Percentiles rank a stretch among this genome's conserved stretches.
These are phyloP conservation scores for Phaseolus coccineus DNA, from an alignment of 331 rosid species.

Conservation along the genomic window DNA sequence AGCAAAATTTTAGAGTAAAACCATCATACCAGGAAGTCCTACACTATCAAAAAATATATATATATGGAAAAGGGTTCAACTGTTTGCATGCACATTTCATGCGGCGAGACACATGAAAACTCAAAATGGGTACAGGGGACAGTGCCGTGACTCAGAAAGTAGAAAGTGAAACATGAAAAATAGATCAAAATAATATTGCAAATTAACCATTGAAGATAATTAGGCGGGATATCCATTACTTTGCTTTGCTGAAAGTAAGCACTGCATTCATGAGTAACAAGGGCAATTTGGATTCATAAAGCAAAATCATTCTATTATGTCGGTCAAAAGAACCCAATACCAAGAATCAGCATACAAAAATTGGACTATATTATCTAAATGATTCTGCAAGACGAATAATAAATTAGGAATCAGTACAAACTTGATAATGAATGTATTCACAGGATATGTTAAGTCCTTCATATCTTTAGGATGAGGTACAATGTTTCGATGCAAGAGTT, in stretches of 20 bases:
- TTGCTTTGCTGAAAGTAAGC: constrained; percentile 2
- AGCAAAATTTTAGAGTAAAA: constrained; percentile 44
- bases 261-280: background rate
- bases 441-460: constrained; percentile 39
- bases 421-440: constrained; percentile 58
- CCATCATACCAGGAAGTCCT: constrained; percentile 24
- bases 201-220: constrained; percentile 9
- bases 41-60: background rate
- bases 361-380: constrained; percentile 17
- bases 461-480: constrained; percentile 37
- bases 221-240: background rate
- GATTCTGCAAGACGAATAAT: constrained; percentile 28
- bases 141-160: background rate
- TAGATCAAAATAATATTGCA: constrained; percentile 19
- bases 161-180: constrained; percentile 15
- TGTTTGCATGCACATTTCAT: constrained; percentile 31
- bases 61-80: constrained; percentile 1
- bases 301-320: constrained; percentile 3
- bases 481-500: constrained; percentile 46
- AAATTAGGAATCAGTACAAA: constrained; percentile 44
- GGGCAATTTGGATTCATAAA: constrained; percentile 13
- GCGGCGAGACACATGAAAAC: background rate
- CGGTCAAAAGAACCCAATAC: constrained; percentile 26
- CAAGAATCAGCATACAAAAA: constrained; percentile 16
- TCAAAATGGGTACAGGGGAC: background rate